These are phyloP conservation scores for Corymbia citriodora DNA, from an alignment of 441 rosid species.

Conservation along the genomic window DNA sequence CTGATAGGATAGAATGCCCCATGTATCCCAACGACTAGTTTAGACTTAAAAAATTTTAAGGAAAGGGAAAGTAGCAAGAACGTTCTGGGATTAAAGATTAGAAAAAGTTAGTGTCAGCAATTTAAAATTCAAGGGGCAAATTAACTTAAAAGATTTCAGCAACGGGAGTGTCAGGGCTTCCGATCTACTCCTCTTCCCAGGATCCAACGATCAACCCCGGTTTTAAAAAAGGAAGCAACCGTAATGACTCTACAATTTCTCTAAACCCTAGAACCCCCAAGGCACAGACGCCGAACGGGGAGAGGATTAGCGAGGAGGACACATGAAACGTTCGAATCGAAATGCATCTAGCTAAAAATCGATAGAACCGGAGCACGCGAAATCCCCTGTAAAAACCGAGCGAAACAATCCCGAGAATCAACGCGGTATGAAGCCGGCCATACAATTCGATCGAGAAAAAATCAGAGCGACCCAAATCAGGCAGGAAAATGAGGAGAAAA, in stretches of 20 bases:
- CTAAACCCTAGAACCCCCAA: neutral
- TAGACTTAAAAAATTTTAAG: neutral
- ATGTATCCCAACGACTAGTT: neutral
- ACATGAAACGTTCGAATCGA: neutral
- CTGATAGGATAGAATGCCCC: neutral
- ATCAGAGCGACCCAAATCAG: neutral
- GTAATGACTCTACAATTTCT: neutral
- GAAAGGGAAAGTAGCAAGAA: neutral
- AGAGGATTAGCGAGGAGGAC: neutral
- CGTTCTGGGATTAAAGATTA: neutral
- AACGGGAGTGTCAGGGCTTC: neutral
- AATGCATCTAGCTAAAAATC: neutral
- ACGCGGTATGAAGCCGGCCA: neutral
- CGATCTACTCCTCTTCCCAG: neutral
- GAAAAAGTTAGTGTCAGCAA: neutral
- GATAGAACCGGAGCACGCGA: neutral
- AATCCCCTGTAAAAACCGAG: neutral
- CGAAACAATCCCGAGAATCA: neutral
- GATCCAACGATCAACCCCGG: neutral
- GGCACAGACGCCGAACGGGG: neutral
- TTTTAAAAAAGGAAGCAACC: neutral
- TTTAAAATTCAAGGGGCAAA: neutral
- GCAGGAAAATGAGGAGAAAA: neutral
- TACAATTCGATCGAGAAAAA: neutral
- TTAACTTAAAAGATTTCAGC: neutral